These are phyloP conservation scores for Amborella trichopoda DNA, from an alignment of 164 flowering plant species.

Conservation along the genomic window DNA sequence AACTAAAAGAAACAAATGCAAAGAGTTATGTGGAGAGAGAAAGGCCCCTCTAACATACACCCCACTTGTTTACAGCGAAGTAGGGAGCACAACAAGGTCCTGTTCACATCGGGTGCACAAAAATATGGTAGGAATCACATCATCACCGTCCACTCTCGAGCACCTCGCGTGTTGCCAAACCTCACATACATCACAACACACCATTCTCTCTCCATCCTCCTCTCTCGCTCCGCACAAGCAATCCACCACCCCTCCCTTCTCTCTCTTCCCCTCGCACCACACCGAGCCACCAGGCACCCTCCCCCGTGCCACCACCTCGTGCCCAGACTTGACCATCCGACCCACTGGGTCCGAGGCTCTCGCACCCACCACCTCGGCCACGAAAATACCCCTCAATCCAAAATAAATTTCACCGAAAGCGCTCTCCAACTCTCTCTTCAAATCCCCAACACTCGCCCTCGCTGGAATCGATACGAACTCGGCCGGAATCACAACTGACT, in stretches of 20 bases:
- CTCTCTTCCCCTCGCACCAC: slow-evolving; percentile 3
- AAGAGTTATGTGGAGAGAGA: too few species aligned
- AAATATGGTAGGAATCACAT: slow-evolving; percentile 56
- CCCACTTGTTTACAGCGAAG: slow-evolving; percentile 21
- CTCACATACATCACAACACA: slow-evolving; percentile 80
- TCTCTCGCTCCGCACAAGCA: slow-evolving; percentile 74
- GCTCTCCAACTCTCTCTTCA: slow-evolving; percentile 46
- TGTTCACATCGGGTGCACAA: slow-evolving; percentile 68
- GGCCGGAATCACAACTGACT: too few species aligned
- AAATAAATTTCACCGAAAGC: slow-evolving; percentile 54
- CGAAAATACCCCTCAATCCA: slow-evolving; percentile 42
- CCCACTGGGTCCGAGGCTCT: slow-evolving; percentile 29
- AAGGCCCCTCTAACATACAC: background rate
- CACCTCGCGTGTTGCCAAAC: slow-evolving; percentile 82
- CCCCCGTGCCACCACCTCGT: slow-evolving; percentile 35
- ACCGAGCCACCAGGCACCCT: too few species aligned
- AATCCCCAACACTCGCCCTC: slow-evolving; percentile 41
- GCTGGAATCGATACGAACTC: slow-evolving; percentile 35
- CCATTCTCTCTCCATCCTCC: slow-evolving; percentile 83
- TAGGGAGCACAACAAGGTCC: slow-evolving; percentile 39
- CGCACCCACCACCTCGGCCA: slow-evolving; percentile 19
- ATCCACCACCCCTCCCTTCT: slow-evolving; percentile 32
- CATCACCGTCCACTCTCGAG: slow-evolving; percentile 32
- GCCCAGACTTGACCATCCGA: slow-evolving; percentile 25
- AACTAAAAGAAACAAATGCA: too few species aligned